Evolutionary conservation across 345 rosid genomes (phyloP).

Genomic region (Eucalyptus polybractea): DNA sequence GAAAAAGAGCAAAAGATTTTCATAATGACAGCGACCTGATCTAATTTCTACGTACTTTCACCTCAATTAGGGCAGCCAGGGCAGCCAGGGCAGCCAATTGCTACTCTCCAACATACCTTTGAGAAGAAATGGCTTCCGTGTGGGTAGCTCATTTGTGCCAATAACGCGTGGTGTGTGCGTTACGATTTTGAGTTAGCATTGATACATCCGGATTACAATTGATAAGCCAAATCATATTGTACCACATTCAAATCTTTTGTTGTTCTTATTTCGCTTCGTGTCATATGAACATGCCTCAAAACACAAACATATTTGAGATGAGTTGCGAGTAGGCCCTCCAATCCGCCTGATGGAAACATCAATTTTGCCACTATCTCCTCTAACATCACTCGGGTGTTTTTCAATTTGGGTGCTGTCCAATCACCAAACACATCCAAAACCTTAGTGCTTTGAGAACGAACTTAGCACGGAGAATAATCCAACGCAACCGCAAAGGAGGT

Average conservation of each 20-base stretch:
- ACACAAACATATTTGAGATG: not conserved
- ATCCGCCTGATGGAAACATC: not conserved
- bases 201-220: not conserved
- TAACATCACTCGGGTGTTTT: not conserved
- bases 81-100: not conserved
- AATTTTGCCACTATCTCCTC: not conserved
- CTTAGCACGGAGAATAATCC: not conserved
- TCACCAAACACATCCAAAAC: not conserved
- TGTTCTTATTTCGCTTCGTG: not conserved
- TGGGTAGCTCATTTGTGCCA: not conserved
- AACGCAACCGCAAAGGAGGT: not conserved
- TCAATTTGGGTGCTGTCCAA: not conserved
- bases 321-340: not conserved
- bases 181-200: not conserved
- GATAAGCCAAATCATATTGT: not conserved
- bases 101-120: not conserved
- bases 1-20: not conserved
- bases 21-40: not conserved
- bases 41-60: not conserved
- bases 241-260: not conserved
- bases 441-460: not conserved
- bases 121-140: not conserved
- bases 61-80: not conserved
- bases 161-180: not conserved
- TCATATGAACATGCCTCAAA: not conserved